These are phyloP conservation scores for Xylaria castorea DNA, from an alignment of 495 filamentous ascomycete genomes.

Conservation along the genomic window DNA sequence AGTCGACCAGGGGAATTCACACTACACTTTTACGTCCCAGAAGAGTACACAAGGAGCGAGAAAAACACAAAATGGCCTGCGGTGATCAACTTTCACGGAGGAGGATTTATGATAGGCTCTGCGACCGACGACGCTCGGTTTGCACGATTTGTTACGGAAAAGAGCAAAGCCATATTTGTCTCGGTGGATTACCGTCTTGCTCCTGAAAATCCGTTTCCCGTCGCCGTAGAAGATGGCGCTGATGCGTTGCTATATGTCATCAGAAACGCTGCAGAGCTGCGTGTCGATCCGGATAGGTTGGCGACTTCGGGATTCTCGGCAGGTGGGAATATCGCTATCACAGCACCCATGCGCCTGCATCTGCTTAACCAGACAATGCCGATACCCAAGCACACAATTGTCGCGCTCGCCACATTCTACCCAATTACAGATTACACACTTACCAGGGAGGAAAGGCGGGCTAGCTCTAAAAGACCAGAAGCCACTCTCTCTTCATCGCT, in stretches of 20 bases:
- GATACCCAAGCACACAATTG: constrained; percentile 43
- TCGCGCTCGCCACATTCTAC: constrained; percentile 73
- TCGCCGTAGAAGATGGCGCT: constrained; percentile 76
- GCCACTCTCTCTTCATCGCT: constrained; percentile 76
- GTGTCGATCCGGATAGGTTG: constrained; percentile 55
- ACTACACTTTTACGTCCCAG: constrained; percentile 84
- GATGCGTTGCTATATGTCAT: constrained; percentile 73
- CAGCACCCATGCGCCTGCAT: constrained; percentile 72
- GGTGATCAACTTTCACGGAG: constrained; percentile 79
- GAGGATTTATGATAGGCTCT: constrained; percentile 76
- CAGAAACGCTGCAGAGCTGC: constrained; percentile 59
- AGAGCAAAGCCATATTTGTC: constrained; percentile 66
- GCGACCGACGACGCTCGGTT: constrained; percentile 77
- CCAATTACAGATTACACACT: constrained; percentile 84
- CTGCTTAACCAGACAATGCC: constrained; percentile 34
- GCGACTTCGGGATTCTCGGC: constrained; percentile 86
- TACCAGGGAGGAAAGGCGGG: constrained; percentile 74
- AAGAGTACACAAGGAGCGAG: constrained; percentile 61
- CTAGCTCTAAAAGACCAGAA: constrained; percentile 65
- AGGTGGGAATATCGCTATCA: constrained; percentile 85
- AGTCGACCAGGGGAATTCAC: constrained; percentile 60
- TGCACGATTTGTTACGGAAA: constrained; percentile 57
- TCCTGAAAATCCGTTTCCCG: constrained; percentile 79
- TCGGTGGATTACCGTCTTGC: constrained; percentile 79
- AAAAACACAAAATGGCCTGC: constrained; percentile 62